Evolutionary conservation across 2,329 filamentous ascomycete genomes (phyloP), one percentile per base, ranked within the genome.

Genomic region (Aspergillus quadrilineatus): DNA sequence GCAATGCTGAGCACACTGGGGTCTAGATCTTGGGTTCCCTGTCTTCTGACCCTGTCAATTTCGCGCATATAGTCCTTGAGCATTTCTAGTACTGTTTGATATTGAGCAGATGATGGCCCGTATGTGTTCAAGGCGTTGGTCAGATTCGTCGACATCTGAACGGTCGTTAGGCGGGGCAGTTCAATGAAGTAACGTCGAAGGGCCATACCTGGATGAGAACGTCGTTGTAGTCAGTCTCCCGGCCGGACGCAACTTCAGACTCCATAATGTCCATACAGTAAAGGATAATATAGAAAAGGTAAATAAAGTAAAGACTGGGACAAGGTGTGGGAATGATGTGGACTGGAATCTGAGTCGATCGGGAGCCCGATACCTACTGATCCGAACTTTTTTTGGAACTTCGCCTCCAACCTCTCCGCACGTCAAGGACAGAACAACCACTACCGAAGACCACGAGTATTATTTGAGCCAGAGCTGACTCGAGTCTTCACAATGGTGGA

Each of bases 61-160:
- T 69, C 59, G n/a, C 50, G 61, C 15, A 76, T 61, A 56, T 63
- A 70, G 14, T 70, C 63, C 41, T 68, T 71, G 10, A 77, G 62
- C 7, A 72, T 74, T 8, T 65, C 65, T 12, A 75, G 60, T 15
- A 78, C 68, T 2, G 65, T 65, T 29, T 70, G 67, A 50, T 75
- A 75, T 55, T 77, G 73, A 12, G 53, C 61, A 6, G 73, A 76
- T 2, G 65, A 66, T 10, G 71, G 44, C 6, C 74, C 74, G 56
- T 75, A 77, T 5, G 74, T 75, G 32, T 68, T 63, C 4, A 73
- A 64, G 3, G 72, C 75, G 48, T 76, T 78, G 37, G 68, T 67
- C 17, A 77, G 73, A 50, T 74, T 79, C 53, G 66, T 71, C n/a
- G 75, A 71, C 48, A 77, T 71, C 74, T 77, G 26, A 17, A 54